These are phyloP conservation scores for Lepiota venenata DNA, from an alignment of 768 basidiomycete genomes.

Conservation along the genomic window DNA sequence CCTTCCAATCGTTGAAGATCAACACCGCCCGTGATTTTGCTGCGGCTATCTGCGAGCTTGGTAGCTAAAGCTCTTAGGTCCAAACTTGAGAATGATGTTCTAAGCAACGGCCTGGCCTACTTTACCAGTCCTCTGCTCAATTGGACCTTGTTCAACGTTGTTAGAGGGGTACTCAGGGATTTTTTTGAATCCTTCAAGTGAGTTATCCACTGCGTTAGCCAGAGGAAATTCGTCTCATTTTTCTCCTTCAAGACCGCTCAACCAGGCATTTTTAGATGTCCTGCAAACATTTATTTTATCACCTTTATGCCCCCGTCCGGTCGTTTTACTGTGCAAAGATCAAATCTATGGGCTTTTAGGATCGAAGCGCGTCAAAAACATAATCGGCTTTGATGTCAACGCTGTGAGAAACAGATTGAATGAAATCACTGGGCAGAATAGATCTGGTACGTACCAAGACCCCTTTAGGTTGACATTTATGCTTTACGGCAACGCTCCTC, in stretches of 20 bases:
- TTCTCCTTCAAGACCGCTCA: slow-evolving; percentile 35
- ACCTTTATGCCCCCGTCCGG: slow-evolving; percentile 58
- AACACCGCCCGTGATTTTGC: slow-evolving; percentile 63
- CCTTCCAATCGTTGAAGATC: slow-evolving; percentile 36
- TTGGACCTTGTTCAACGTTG: slow-evolving; percentile 78
- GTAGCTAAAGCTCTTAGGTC: slow-evolving; percentile 59
- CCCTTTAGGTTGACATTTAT: background rate
- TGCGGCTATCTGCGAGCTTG: slow-evolving; percentile 65
- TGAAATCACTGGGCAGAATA: slow-evolving; percentile 2
- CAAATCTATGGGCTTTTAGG: slow-evolving; percentile 8
- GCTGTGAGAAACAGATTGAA: slow-evolving; percentile 8
- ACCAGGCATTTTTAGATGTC: slow-evolving; percentile 55
- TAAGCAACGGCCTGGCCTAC: slow-evolving; percentile 76
- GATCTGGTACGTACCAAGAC: background rate
- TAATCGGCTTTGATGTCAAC: slow-evolving; percentile 3
- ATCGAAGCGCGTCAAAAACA: slow-evolving; percentile 6
- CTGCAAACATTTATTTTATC: slow-evolving; percentile 66
- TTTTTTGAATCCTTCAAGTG: slow-evolving; percentile 58
- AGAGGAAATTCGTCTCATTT: background rate
- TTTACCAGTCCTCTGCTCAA: slow-evolving; percentile 70
- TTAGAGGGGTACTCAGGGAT: slow-evolving; percentile 60
- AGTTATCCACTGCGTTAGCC: slow-evolving; percentile 12
- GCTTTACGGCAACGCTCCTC: background rate
- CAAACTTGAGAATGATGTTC: slow-evolving; percentile 63
- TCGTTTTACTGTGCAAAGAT: slow-evolving; percentile 51